phyloP scores from a whole-genome alignment of 768 basidiomycete genomes.

The Cystobasidium ongulense region DNA sequence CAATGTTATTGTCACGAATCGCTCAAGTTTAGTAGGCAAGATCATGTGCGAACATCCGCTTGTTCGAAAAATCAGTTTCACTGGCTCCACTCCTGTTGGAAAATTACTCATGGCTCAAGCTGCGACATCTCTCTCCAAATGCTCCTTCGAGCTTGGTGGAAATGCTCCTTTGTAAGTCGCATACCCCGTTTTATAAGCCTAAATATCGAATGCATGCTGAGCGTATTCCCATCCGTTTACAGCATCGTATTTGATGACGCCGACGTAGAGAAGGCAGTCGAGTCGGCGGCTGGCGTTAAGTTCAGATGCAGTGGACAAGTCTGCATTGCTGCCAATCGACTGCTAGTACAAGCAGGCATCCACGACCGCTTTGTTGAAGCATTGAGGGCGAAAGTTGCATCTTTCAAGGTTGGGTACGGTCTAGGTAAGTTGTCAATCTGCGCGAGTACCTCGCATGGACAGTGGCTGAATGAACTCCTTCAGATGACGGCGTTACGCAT shows the following conservation, averaged over 20 bases:
- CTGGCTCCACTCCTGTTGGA: slow-evolving; percentile 43
- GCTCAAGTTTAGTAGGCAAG: slow-evolving; percentile 75
- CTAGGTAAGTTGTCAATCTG: slow-evolving; percentile 48
- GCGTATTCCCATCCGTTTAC: neutral
- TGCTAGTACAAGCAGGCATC: slow-evolving; percentile 73
- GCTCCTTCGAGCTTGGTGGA: slow-evolving; percentile 67
- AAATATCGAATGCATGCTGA: too few species aligned
- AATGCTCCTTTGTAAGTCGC: slow-evolving; percentile 67
- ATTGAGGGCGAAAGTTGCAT: slow-evolving; percentile 57
- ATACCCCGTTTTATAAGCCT: too few species aligned
- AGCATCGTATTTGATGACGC: slow-evolving; percentile 77
- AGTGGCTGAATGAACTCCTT: neutral
- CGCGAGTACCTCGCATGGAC: neutral
- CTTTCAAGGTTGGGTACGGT: slow-evolving; percentile 68
- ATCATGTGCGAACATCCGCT: slow-evolving; percentile 83
- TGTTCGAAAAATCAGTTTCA: slow-evolving; percentile 48
- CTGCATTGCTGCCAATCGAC: slow-evolving; percentile 64
- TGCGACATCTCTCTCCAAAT: slow-evolving; percentile 44
- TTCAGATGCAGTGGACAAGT: slow-evolving; percentile 62
- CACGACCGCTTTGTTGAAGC: slow-evolving; percentile 86
- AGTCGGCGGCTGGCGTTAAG: slow-evolving; percentile 52
- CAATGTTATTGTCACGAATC: slow-evolving; percentile 82
- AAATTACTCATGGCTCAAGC: slow-evolving; percentile 46
- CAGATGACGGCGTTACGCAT: slow-evolving; percentile 54
- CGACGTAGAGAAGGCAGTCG: slow-evolving; percentile 81